Evolutionary conservation across 257 asterid species (phyloP), one percentile per base, ranked within the genome.

Genomic region (Nicotiana paniculata): DNA sequence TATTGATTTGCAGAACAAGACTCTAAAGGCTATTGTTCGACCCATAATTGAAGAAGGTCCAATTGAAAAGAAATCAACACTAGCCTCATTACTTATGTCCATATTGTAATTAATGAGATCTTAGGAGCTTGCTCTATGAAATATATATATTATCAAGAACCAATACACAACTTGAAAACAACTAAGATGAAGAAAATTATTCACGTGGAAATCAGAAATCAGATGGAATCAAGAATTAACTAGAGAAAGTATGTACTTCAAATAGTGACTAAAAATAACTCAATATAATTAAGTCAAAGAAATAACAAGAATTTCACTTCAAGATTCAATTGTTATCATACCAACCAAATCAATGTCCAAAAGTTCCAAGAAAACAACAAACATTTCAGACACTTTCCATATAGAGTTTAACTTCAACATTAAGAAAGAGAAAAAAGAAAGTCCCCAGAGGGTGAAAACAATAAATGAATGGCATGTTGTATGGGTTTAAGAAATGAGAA

Each of bases 61-160:
- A 72, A 93, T 91, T 15, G 92, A 89, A 81, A 91, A 91, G 54
- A 91, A 85, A 79, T 91, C 97, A 51, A 93, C 92, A 67, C 81
- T 82, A 37, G 96, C 97, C 79, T 93, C 97, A 80, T 86, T 90
- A 69, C 96, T 94, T 65, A 93, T 93, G 87, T 94, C 99, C 99
- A 93, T 94, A 61, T 37, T 84, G 86, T 76, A 21, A 62, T 39
- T 76, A 21, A 62, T 39, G 68, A n/a, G 37, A 39, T 51, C 68
- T 86, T 30, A 62, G 58, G 66, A 37, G 59, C 30, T n/a, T 24
- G 43, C n/a, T 81, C 35, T 77, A 67, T 43, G 12, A 46, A 43
- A 61, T 61, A 21, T 21, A 21, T 21, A 21, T 21, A 61, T 21
- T 61, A 4, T 12, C 66, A 61, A 61, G 33, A 21, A 66, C 17